Evolutionary conservation across 2,329 filamentous ascomycete genomes (phyloP).

Genomic region (Mycosphaerella sp.): DNA sequence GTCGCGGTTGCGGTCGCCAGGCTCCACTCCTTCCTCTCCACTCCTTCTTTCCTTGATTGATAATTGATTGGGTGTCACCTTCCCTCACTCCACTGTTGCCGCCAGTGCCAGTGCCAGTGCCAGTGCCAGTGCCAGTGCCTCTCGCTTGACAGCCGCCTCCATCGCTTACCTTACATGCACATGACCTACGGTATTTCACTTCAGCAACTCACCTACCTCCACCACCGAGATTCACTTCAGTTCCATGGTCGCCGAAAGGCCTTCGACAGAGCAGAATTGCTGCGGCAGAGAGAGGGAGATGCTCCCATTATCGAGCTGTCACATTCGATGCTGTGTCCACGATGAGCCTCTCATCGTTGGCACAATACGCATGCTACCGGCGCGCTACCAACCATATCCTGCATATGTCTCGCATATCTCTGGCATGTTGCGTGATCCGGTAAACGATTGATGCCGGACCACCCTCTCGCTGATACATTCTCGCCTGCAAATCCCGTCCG

Average conservation of each 20-base stretch:
- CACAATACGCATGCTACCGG: slow-evolving; percentile 20
- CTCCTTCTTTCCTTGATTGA: no score
- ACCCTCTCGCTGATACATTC: background rate
- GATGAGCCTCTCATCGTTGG: slow-evolving; percentile 13
- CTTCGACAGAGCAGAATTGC: background rate
- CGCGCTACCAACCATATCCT: slow-evolving; percentile 14
- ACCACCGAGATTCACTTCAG: no score
- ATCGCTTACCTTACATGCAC: background rate
- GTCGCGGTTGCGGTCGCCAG: no score
- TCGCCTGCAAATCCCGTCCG: background rate
- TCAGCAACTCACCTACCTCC: no score
- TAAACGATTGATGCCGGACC: slow-evolving; percentile 10
- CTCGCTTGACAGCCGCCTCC: background rate
- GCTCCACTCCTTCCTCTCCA: no score
- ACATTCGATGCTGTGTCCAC: slow-evolving; percentile 17
- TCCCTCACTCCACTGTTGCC: background rate
- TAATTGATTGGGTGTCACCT: no score
- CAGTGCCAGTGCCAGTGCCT: background rate
- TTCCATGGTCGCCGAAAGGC: background rate
- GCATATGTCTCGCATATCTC: slow-evolving; percentile 9
- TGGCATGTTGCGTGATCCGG: slow-evolving; percentile 12
- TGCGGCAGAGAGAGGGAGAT: background rate
- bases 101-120: background rate
- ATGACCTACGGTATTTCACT: no score
- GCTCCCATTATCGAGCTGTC: slow-evolving; percentile 15